A percentile compares a stretch with the other conserved stretches of the same genome.
Conservation (phyloP, 306 rosid species). For the Fragaria nilgerrensis region DNA sequence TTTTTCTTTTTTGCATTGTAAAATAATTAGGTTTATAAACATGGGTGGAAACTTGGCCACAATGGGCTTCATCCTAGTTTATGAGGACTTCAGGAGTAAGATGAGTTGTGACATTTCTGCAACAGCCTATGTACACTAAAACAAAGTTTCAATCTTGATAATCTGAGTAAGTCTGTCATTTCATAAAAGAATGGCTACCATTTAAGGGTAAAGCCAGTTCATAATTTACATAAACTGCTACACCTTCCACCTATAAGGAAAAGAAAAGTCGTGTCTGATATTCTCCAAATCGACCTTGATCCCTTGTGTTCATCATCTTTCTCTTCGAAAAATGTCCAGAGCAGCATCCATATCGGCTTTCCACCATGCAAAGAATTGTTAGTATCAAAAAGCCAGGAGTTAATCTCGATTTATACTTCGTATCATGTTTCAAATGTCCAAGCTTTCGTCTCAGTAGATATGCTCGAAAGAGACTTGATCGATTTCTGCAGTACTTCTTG, state of each 20-base stretch:
- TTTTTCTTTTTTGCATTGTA: no score
- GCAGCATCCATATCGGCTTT: constrained; percentile 15
- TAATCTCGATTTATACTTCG: constrained; percentile 2
- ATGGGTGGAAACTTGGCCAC: background rate
- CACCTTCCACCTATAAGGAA: background rate
- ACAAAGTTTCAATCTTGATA: background rate
- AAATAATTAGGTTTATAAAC: no score
- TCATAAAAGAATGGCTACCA: constrained; percentile 22
- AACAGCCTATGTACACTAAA: background rate
- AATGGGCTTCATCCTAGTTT: background rate
- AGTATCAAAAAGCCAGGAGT: constrained; percentile 21
- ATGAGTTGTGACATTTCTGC: background rate
- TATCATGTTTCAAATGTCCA: background rate
- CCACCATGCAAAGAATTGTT: constrained; percentile 26
- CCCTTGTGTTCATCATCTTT: constrained; percentile 17
- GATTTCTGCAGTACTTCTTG: constrained; percentile 25
- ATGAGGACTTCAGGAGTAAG: background rate
- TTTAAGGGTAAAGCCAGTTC: constrained; percentile 18
- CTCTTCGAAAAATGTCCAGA: background rate
- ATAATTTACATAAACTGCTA: constrained; percentile 22
- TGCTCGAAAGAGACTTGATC: constrained; percentile 37
- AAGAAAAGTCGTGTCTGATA: background rate
- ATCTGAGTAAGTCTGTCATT: background rate
- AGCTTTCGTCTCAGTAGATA: constrained; percentile 27
- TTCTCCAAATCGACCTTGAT: constrained; percentile 14